These are phyloP conservation scores for Cyclaneusma minus DNA, from an alignment of 2,329 filamentous ascomycete species.

Conservation along the genomic window DNA sequence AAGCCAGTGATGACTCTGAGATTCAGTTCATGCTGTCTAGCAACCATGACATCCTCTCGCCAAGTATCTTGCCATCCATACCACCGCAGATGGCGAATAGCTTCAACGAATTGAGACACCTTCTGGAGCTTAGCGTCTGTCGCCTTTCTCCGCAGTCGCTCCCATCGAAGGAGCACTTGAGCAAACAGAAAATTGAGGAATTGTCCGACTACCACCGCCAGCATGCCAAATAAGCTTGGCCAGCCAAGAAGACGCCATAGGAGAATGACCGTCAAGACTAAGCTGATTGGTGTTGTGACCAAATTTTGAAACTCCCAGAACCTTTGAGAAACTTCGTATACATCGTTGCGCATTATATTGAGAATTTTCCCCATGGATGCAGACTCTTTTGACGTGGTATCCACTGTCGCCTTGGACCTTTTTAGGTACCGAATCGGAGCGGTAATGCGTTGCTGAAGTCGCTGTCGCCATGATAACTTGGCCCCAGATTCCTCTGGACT, in stretches of 20 bases:
- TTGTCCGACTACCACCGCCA: constrained; percentile 55
- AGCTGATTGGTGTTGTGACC: constrained; percentile 59
- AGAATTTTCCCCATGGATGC: constrained; percentile 84
- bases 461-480: too few species aligned
- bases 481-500: too few species aligned
- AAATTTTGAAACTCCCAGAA: constrained; percentile 81
- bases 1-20: constrained; percentile 48
- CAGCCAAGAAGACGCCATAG: constrained; percentile 70
- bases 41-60: constrained; percentile 52
- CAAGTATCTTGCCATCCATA: constrained; percentile 71
- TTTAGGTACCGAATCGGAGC: constrained; percentile 6
- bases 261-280: constrained; percentile 58
- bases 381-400: constrained; percentile 32
- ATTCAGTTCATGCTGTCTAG: constrained; percentile 51
- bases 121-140: constrained; percentile 69
- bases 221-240: constrained; percentile 58
- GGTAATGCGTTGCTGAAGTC: too few species aligned
- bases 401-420: constrained; percentile 4
- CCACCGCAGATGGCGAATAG: constrained; percentile 66
- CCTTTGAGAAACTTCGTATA: constrained; percentile 66
- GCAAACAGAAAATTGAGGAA: constrained; percentile 53
- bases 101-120: constrained; percentile 75
- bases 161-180: constrained; percentile 48
- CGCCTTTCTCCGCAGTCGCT: constrained; percentile 53
- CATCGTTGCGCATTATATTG: constrained; percentile 70